Evolutionary conservation across 371 early-diverging fungal genomes (phyloP).

Genomic region (Zancudomyces culisetae): DNA sequence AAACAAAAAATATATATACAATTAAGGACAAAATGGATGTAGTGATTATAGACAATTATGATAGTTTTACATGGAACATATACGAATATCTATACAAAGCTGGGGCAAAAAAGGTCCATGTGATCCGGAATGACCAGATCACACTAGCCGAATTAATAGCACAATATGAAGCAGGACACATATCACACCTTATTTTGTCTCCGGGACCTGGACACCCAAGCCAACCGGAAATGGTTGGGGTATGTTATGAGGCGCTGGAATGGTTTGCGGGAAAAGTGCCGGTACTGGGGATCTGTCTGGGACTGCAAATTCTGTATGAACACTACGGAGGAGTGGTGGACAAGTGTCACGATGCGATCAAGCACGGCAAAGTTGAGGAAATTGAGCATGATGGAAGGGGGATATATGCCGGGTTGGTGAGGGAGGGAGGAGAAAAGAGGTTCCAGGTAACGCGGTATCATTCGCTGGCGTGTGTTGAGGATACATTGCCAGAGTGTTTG

Average conservation of each 20-base stretch:
- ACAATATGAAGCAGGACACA: conserved; percentile 51
- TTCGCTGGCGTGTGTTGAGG: conserved; percentile 73
- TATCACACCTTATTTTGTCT: conserved; percentile 83
- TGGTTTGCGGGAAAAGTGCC: conserved; percentile 86
- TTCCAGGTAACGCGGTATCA: conserved; percentile 86
- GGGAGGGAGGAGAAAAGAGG: too few relatives aligned
- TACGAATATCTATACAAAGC: conserved; percentile 79
- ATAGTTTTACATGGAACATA: conserved; percentile 94
- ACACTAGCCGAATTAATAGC: conserved; percentile 63
- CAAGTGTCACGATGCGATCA: conserved; percentile 76
- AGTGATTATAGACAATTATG: conserved; percentile 91
- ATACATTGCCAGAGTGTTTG: conserved; percentile 59
- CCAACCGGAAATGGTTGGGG: conserved; percentile 64
- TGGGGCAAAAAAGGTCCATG: conserved; percentile 79
- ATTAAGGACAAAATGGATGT: conserved; percentile 12
- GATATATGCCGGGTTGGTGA: conserved; percentile 61
- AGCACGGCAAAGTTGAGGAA: conserved; percentile 82
- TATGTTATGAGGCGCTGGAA: conserved; percentile 62
- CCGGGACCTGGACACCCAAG: conserved; percentile 89
- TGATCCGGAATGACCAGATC: conserved; percentile 83
- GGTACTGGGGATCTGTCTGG: conserved; percentile 91
- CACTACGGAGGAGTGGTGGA: conserved; percentile 80
- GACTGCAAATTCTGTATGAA: conserved; percentile 90
- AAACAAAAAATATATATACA: too few relatives aligned
- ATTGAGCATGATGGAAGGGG: conserved; percentile 73